Conservation (phyloP, 352 stramenopile species). For the Peronospora destructor region DNA sequence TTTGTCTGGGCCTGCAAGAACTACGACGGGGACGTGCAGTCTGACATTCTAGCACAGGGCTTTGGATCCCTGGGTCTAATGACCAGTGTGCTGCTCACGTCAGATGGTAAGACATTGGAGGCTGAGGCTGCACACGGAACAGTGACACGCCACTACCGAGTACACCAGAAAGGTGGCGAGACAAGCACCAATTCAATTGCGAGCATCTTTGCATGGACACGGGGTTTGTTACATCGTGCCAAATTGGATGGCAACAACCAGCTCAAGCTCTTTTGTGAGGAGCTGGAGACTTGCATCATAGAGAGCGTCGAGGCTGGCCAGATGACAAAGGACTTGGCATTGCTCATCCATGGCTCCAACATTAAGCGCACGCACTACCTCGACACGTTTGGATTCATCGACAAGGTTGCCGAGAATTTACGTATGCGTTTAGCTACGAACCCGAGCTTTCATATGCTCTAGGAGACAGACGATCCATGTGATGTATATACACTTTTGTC, state of each 20-base stretch:
- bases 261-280: slow-evolving; percentile 62
- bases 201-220: slow-evolving; percentile 86
- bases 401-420: slow-evolving; percentile 48
- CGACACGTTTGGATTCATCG: slow-evolving; percentile 65
- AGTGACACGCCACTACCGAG: slow-evolving; percentile 84
- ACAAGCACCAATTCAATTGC: slow-evolving; percentile 87
- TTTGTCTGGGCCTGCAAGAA: slow-evolving; percentile 90
- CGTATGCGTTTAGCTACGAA: slow-evolving; percentile 30
- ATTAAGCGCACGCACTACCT: slow-evolving; percentile 78
- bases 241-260: slow-evolving; percentile 80
- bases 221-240: slow-evolving; percentile 71
- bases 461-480: neutral
- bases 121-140: slow-evolving; percentile 86
- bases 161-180: slow-evolving; percentile 83
- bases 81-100: slow-evolving; percentile 79
- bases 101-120: slow-evolving; percentile 83
- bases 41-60: slow-evolving; percentile 84
- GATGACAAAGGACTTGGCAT: slow-evolving; percentile 86
- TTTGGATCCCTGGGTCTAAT: slow-evolving; percentile 86
- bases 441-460: slow-evolving; percentile 21
- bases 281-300: slow-evolving; percentile 72
- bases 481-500: neutral
- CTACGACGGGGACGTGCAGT: slow-evolving; percentile 89
- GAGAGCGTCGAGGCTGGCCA: slow-evolving; percentile 74
- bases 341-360: slow-evolving; percentile 71